phyloP scores from a whole-genome alignment of 2,329 filamentous ascomycete species.

The Harringtonia lauricola region DNA sequence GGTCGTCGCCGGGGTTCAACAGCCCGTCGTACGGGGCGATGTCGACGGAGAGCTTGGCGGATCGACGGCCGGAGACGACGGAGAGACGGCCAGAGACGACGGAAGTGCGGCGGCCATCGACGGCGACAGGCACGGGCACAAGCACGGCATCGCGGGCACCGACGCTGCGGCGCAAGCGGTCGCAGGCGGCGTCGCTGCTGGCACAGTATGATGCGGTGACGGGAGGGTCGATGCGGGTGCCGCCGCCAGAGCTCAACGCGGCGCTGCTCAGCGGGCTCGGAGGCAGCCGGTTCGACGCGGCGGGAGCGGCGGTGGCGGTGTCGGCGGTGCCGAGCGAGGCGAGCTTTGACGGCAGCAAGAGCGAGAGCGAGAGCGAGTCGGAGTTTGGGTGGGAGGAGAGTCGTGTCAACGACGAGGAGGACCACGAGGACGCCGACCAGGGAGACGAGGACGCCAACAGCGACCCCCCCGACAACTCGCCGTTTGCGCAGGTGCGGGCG shows the following conservation, averaged over 20 bases:
- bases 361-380: constrained; percentile 2
- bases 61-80: background rate
- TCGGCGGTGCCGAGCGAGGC: constrained; percentile 30
- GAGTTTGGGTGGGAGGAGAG: background rate
- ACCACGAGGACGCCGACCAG: background rate
- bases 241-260: constrained; percentile 38
- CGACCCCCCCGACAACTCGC: constrained; percentile 53
- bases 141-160: constrained; percentile 2
- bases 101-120: background rate
- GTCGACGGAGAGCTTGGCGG: background rate
- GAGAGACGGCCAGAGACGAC: background rate
- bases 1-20: constrained; percentile 19
- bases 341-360: constrained; percentile 21
- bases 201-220: constrained; percentile 9
- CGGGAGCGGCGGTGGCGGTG: constrained; percentile 39
- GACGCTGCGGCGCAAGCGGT: constrained; percentile 8
- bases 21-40: constrained; percentile 23
- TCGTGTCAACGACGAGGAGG: background rate
- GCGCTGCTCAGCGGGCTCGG: constrained; percentile 42
- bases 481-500: constrained; percentile 69
- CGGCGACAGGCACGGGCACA: background rate
- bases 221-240: constrained; percentile 12
- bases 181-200: constrained; percentile 9
- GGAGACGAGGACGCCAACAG: background rate
- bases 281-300: constrained; percentile 18